These are phyloP conservation scores for Penicillium psychrofluorescens DNA, from an alignment of 495 filamentous ascomycete genomes.

Conservation along the genomic window DNA sequence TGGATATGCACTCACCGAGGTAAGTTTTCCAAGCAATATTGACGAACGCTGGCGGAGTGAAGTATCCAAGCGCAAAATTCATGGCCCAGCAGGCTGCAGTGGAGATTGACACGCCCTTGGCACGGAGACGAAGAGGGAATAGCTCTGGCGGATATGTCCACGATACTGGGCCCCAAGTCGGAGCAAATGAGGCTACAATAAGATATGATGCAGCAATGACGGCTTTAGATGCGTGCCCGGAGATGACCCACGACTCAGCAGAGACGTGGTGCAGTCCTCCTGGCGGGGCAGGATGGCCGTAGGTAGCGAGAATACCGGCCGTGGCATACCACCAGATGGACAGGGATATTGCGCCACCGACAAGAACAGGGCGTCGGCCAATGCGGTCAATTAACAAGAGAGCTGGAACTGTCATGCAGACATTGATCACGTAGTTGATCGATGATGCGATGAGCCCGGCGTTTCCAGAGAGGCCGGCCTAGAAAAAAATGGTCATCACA, in stretches of 20 bases:
- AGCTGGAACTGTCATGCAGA: slow-evolving; percentile 44
- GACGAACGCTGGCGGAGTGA: slow-evolving; percentile 61
- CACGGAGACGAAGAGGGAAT: slow-evolving; percentile 55
- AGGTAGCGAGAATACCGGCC: slow-evolving; percentile 52
- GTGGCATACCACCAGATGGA: slow-evolving; percentile 61
- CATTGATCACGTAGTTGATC: slow-evolving; percentile 64
- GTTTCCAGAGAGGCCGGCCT: slow-evolving; percentile 25
- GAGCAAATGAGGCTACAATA: slow-evolving; percentile 53
- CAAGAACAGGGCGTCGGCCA: slow-evolving; percentile 54
- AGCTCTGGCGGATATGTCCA: slow-evolving; percentile 64
- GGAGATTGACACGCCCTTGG: slow-evolving; percentile 58
- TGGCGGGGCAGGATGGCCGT: slow-evolving; percentile 40
- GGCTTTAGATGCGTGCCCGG: slow-evolving; percentile 40
- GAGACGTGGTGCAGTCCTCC: slow-evolving; percentile 30
- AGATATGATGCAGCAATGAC: slow-evolving; percentile 59
- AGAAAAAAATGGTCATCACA: no score
- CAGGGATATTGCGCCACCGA: slow-evolving; percentile 63
- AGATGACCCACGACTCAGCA: slow-evolving; percentile 28
- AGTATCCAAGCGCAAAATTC: slow-evolving; percentile 74
- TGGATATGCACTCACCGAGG: slow-evolving; percentile 18
- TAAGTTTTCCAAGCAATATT: slow-evolving; percentile 69
- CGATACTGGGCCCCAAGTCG: slow-evolving; percentile 55
- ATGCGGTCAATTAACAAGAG: slow-evolving; percentile 53
- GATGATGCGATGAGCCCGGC: slow-evolving; percentile 50
- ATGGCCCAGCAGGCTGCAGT: slow-evolving; percentile 70